phyloP scores from a whole-genome alignment of 1,284 basidiomycete species.

The Neotropicomus parvogracilis region DNA sequence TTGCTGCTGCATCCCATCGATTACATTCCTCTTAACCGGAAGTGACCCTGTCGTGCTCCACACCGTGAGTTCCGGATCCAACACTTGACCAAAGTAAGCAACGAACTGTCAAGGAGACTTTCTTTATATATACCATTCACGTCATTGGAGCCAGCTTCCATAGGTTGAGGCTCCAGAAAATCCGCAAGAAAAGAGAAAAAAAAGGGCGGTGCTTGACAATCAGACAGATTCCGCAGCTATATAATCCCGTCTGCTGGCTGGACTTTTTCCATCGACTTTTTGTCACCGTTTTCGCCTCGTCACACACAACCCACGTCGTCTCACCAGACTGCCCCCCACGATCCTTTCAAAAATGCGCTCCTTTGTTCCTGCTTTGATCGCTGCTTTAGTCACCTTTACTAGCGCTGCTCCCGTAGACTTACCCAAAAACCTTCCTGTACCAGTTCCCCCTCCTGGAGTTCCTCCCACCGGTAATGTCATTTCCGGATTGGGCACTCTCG shows the following conservation, averaged over 20 bases:
- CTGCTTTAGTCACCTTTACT: conserved; percentile 33
- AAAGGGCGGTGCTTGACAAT: conserved; percentile 1
- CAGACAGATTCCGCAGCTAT: conserved; percentile 14
- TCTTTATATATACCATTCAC: not conserved
- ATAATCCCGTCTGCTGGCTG: conserved; percentile 11
- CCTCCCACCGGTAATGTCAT: not conserved
- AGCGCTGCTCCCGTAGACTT: conserved; percentile 18
- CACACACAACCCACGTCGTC: conserved; percentile 6
- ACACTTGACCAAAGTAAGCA: conserved; percentile 8
- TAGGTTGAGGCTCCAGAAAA: not conserved
- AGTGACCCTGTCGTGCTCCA: conserved; percentile 11
- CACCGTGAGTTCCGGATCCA: conserved; percentile 10
- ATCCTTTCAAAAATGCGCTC: conserved; percentile 47
- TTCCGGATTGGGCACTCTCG: too few relatives aligned
- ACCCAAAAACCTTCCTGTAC: not conserved
- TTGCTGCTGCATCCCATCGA: not conserved
- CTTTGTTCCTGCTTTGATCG: conserved; percentile 40
- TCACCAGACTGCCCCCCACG: conserved; percentile 33
- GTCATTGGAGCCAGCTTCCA: conserved; percentile 8
- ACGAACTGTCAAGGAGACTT: conserved; percentile 3
- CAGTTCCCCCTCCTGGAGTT: not conserved
- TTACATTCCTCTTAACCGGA: not conserved
- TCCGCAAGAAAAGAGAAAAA: not conserved
- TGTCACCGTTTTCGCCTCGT: conserved; percentile 7
- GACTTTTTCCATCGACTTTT: conserved; percentile 12